phyloP scores from a whole-genome alignment of 352 stramenopile genomes.

The Phytophthora gonapodyides region DNA sequence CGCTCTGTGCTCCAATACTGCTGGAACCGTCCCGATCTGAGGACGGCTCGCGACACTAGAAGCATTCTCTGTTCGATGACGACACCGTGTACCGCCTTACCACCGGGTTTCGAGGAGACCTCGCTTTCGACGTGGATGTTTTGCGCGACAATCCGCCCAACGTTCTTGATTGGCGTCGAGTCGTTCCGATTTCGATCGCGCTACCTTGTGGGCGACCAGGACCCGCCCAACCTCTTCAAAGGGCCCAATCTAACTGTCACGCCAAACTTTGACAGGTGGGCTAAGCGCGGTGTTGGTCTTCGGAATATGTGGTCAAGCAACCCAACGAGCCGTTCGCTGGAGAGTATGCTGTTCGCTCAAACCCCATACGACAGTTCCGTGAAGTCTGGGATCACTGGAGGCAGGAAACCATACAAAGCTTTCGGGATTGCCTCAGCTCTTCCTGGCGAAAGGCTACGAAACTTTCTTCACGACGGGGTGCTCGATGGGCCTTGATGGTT shows the following conservation, averaged over 20 bases:
- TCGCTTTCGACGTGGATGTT: constrained; percentile 40
- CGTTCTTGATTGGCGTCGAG: constrained; percentile 52
- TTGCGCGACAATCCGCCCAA: constrained; percentile 44
- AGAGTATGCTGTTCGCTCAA: constrained; percentile 59
- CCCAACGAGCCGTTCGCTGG: constrained; percentile 58
- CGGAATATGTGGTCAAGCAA: constrained; percentile 65
- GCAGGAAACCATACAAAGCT: constrained; percentile 35
- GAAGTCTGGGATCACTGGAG: constrained; percentile 39
- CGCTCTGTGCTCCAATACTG: too few species aligned
- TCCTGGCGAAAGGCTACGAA: constrained; percentile 57
- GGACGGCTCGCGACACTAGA: too few species aligned
- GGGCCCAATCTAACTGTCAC: constrained; percentile 40
- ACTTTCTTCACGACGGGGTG: constrained; percentile 52
- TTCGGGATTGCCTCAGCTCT: constrained; percentile 51
- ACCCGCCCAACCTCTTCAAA: constrained; percentile 40
- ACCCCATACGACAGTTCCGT: constrained; percentile 45
- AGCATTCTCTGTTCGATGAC: neutral
- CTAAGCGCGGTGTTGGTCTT: constrained; percentile 56
- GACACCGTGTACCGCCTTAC: neutral
- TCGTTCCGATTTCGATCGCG: constrained; percentile 59
- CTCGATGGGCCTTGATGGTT: constrained; percentile 48
- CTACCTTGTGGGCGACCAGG: constrained; percentile 49
- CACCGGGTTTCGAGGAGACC: constrained; percentile 35
- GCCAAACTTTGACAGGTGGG: constrained; percentile 58
- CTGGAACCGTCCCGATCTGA: too few species aligned